phyloP scores from a whole-genome alignment of 169 alveolate species.

The Ichthyophthirius multifiliis region DNA sequence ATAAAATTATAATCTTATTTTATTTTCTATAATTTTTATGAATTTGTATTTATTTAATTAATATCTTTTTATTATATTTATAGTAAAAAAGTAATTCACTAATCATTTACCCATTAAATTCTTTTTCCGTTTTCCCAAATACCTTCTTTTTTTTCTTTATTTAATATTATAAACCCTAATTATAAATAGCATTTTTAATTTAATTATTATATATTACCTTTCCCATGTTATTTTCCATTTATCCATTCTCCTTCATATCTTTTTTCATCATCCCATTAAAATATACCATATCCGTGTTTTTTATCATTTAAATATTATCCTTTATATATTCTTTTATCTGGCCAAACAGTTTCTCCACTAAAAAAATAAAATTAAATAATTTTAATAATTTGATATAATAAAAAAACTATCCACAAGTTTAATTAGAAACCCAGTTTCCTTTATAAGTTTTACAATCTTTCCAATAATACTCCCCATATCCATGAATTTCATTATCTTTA shows the following conservation, averaged over 20 bases:
- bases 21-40: too few relatives aligned
- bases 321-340: slow-evolving; percentile 65
- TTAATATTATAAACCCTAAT: slow-evolving; percentile 3
- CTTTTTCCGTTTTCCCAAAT: slow-evolving; percentile 55
- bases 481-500: slow-evolving; percentile 50
- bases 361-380: too few relatives aligned
- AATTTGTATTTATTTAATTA: too few relatives aligned
- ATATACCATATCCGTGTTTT: slow-evolving; percentile 36
- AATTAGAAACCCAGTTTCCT: slow-evolving; percentile 65
- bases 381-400: too few relatives aligned
- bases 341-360: slow-evolving; percentile 67
- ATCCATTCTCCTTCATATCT: slow-evolving; percentile 33
- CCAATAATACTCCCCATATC: slow-evolving; percentile 64
- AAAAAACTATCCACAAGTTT: slow-evolving; percentile 70
- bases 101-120: slow-evolving; percentile 32
- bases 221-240: slow-evolving; percentile 15
- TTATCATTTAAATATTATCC: slow-evolving; percentile 29
- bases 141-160: slow-evolving; percentile 34
- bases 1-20: too few relatives aligned
- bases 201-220: too few relatives aligned
- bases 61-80: too few relatives aligned
- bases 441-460: slow-evolving; percentile 57
- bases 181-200: too few relatives aligned
- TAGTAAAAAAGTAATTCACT: too few relatives aligned
- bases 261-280: slow-evolving; percentile 34